Evolutionary conservation across 148 eudicot species (phyloP), one percentile per base, ranked within the genome.

Genomic region (Cornus florida): DNA sequence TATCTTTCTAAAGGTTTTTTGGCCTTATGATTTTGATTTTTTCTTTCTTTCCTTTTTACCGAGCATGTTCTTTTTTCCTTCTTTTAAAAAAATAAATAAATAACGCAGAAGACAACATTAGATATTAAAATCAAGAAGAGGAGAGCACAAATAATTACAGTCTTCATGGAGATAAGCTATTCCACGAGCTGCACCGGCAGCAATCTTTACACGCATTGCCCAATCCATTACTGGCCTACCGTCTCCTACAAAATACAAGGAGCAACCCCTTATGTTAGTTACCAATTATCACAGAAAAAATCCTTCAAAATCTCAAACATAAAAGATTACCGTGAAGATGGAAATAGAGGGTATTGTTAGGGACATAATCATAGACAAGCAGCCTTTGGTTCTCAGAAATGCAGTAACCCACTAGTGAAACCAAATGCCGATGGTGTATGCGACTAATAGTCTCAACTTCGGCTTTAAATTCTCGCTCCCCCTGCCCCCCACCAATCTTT

Each of bases 151-250:
- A 33, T 53, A 73, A 46, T 79, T 84, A 86, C 89, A 86, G 75
- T 86, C 89, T 89, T 95, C 98, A 83, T 95, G 98, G 74, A 95
- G 98, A 88, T 95, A 95, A 33, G 97, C 91, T 57, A 95, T 84
- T 73, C 98, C 98, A 78, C 98, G 93, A 85, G 97, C 97, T 79
- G 98, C 94, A 69, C 98, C 98, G 3, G 86, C 80, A 62, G 98
- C 97, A 82, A 95, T 87, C 84, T 88, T 95, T 68, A 95, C 76
- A 56, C 98, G 97, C 64, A 75, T 87, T 56, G 80, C 80, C 98
- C 98, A 95, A 69, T 86, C 90, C 91, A 95, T 71, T 70, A 86
- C 89, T 10, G 89, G 85, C 85, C 84, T 83, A 70, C 76, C 83
- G 82, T 82, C 73, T 59, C 83, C 89, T 86, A 75, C 10, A 67